Conservation (phyloP, 2,329 filamentous ascomycete species). For the Elsinoe fawcettii region DNA sequence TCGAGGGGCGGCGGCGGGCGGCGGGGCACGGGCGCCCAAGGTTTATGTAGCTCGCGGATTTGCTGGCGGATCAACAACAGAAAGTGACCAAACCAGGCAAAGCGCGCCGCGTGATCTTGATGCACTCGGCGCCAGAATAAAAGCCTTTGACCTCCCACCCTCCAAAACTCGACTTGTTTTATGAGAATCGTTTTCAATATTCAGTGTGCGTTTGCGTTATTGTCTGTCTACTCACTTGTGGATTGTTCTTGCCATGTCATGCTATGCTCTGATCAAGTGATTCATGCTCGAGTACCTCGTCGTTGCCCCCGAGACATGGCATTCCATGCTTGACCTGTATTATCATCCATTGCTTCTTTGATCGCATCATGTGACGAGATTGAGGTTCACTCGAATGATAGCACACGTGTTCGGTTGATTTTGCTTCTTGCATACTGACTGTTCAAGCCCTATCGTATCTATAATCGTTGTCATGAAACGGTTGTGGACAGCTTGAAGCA, state of each 20-base stretch:
- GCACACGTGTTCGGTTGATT: not conserved
- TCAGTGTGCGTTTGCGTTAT: not conserved
- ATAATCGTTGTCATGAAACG: conserved; percentile 9
- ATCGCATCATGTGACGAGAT: not conserved
- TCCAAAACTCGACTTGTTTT: not conserved
- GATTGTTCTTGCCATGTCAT: not conserved
- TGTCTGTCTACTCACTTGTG: not conserved
- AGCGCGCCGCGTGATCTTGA: conserved; percentile 7
- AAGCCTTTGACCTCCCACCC: not conserved
- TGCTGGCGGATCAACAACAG: conserved; percentile 1
- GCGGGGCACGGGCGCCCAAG: conserved; percentile 1
- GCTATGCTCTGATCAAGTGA: not conserved
- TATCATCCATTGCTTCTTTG: not conserved
- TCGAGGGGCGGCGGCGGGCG: conserved; percentile 5
- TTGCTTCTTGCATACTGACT: not conserved
- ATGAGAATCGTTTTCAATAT: not conserved
- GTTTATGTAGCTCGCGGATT: conserved; percentile 5
- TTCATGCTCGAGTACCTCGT: not conserved
- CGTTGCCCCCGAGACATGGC: not conserved
- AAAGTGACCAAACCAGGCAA: not conserved
- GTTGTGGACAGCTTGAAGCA: not conserved
- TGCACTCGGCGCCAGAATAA: not conserved
- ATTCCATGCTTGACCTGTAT: not conserved
- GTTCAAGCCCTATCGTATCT: conserved; percentile 3
- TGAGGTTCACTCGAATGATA: not conserved